Conservation (phyloP, 2,329 filamentous ascomycete species). For the Penicillium sp. region DNA sequence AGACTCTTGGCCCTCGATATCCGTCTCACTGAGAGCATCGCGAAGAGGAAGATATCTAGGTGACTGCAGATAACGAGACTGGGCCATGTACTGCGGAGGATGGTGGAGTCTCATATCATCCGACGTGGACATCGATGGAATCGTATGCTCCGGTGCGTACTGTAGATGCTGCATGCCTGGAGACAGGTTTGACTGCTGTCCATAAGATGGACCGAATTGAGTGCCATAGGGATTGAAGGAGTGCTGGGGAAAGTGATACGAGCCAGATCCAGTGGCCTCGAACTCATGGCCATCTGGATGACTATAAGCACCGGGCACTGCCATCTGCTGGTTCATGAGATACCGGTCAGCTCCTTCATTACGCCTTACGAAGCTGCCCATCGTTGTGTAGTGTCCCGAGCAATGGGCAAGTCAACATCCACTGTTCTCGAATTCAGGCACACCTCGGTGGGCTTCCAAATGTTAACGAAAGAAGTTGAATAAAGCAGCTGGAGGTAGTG, state of each 20-base stretch:
- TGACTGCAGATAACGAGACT: conserved; percentile 32
- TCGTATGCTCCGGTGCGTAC: conserved; percentile 33
- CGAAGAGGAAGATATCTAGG: conserved; percentile 36
- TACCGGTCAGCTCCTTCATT: conserved; percentile 37
- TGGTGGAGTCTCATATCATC: conserved; percentile 36
- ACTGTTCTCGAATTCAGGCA: neutral
- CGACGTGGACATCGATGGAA: conserved; percentile 33
- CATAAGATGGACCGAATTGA: conserved; percentile 38
- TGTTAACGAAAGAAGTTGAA: neutral
- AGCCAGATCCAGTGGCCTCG: conserved; percentile 26
- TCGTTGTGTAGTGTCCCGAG: conserved; percentile 20
- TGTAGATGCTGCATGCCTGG: conserved; percentile 32
- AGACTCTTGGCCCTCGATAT: conserved; percentile 47
- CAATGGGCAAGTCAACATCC: neutral
- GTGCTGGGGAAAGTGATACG: conserved; percentile 35
- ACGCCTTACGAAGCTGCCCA: conserved; percentile 43
- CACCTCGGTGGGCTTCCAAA: neutral
- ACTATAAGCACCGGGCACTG: conserved; percentile 32
- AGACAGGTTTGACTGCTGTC: conserved; percentile 32
- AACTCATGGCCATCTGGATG: conserved; percentile 34
- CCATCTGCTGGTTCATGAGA: conserved; percentile 34
- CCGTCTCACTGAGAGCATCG: conserved; percentile 35
- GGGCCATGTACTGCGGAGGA: conserved; percentile 33
- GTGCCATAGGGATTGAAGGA: conserved; percentile 39
- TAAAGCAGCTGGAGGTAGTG: neutral